Evolutionary conservation across 352 stramenopile species (phyloP), one percentile per base, ranked within the genome.

Genomic region (Pythium aphanidermatum): DNA sequence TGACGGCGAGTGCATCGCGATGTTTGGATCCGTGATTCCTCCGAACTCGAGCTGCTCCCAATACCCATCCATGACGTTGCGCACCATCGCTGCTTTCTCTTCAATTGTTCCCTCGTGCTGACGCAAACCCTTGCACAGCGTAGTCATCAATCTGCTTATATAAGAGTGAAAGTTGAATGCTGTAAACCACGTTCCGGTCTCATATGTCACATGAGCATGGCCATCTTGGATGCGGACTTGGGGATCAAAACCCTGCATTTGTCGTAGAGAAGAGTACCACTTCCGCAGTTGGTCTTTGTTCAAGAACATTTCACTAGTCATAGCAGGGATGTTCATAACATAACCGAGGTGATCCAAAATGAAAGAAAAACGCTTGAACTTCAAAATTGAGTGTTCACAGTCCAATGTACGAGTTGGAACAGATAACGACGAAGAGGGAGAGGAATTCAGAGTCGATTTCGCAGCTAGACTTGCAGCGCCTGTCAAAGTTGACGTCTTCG

Each of bases 261-360:
- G 61, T 24, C 68, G 61, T 25, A 95, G 58, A 4, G 80, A 65
- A 33, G 70, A 51, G 33, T 94, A 67, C 76, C 76, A 94, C 44
- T 86, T 87, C 11, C 62, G 56, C 33, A 91, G 31, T n/a, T 85
- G 47, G 28, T 85, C 63, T 1, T 61, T 61, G 8, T 63, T 55
- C 10, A 86, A 43, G 26, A 87, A 60, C 4, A 88, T 43, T 6
- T 80, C 60, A 27, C 65, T 84, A 12, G 68, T 71, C 60, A 91
- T 83, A 0, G 67, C 58, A 21, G 89, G 80, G 32, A 96, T 97
- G 36, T 97, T 90, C 51, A 97, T 83, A n/a, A 98, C 89, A 59
- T 98, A 98, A 28, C 95, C 87, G 35, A 98, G 88, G 57, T 98
- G 87, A 43, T 96, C 77, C 23, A 97, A 66, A 30, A 97, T 63